These are phyloP conservation scores for Xylaria castorea DNA, from an alignment of 495 filamentous ascomycete genomes.

Conservation along the genomic window DNA sequence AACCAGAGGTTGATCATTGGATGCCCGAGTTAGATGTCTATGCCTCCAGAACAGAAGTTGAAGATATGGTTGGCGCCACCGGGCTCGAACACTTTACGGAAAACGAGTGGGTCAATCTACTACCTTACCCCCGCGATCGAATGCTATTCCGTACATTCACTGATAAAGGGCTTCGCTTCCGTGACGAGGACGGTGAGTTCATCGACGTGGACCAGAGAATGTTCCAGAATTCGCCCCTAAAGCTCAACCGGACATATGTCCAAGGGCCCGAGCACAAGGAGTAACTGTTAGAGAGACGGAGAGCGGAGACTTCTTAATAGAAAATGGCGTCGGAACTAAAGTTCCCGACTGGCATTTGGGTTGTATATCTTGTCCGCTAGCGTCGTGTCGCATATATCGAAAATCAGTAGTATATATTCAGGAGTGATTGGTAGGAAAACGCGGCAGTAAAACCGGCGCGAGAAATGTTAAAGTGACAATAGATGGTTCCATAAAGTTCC, in stretches of 20 bases:
- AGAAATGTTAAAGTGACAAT: neutral
- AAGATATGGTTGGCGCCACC: conserved; percentile 14
- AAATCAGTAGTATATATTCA: neutral
- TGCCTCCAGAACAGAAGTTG: neutral
- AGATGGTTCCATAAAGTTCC: neutral
- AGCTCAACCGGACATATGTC: too few relatives aligned
- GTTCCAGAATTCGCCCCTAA: neutral
- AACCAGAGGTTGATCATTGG: conserved; percentile 13
- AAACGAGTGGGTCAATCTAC: neutral
- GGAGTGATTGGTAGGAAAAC: neutral
- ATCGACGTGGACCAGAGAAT: neutral
- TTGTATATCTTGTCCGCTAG: neutral
- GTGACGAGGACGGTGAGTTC: neutral
- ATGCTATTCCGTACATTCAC: conserved; percentile 22
- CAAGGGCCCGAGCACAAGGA: neutral
- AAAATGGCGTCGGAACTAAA: neutral
- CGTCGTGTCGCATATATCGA: neutral
- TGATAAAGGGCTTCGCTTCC: neutral
- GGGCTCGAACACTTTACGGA: conserved; percentile 26
- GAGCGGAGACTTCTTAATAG: neutral
- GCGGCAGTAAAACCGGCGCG: neutral
- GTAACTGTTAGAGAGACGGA: neutral
- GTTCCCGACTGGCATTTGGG: neutral
- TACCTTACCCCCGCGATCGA: neutral
- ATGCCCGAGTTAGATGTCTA: accelerated